Base-by-base conservation (phyloP, 73 alveolate species). In the Breviolum minutum region DNA sequence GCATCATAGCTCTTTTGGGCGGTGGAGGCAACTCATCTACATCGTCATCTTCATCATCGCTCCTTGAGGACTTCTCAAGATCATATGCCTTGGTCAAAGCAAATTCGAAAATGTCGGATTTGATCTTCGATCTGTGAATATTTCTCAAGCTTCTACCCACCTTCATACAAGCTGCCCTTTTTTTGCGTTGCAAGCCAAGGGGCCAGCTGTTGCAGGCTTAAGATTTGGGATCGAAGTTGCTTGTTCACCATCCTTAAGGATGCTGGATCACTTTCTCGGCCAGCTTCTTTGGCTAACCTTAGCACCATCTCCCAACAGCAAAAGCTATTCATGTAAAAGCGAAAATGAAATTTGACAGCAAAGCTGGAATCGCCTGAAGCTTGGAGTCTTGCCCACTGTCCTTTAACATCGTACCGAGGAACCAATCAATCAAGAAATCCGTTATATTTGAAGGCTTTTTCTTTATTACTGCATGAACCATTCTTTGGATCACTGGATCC, bases 401-500 rank as follows among this genome's bases (percentile, higher is more conserved):
- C 54, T 40, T 40, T 40, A 3, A 0, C 54, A 17, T 14, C 77
- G 63, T 27, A 19, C 69, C 90, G 40, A 83, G 92, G 61, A 1
- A 61, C 92, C 92, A 83, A 73, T 61, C 92, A n/a, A 83, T 83
- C 74, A 83, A 61, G 73, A 83, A 83, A 61, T 83, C 92, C 74
- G 22, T 54, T 48, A 24, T 19, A 7, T 83, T 61, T 61, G 64
- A 2, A 48, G 92, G 92, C n/a, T 20, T 32, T 22, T 54, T 60
- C 48, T 60, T 48, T 11, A 83, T 9, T 17, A 32, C 73, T 26
- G 70, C 74, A 54, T 60, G 92, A 54, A 83, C 92, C 92, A 83
- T 83, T 24, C 73, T 48, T n/a, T 83, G 92, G 92, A 83, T 83
- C 74, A 83, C 73, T 61, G 92, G 92, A 61, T 83, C 92, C 92